phyloP scores from a whole-genome alignment of 2,329 filamentous ascomycete species.

The Ophiostoma novo-ulmi region DNA sequence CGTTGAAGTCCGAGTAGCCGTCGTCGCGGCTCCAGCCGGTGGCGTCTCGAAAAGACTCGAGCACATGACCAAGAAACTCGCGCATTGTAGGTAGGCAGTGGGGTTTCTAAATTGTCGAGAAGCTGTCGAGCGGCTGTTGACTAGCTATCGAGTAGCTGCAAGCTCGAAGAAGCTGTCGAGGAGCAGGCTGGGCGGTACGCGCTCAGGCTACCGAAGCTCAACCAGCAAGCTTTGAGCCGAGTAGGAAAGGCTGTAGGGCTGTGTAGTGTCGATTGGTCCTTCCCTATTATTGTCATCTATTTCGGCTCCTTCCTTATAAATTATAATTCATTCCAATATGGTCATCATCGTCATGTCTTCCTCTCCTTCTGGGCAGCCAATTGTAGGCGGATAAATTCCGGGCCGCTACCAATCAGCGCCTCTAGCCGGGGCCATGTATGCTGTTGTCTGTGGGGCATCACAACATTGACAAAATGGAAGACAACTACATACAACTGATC shows the following conservation, averaged over 20 bases:
- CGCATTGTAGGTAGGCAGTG: conserved; percentile 55
- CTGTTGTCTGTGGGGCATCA: not conserved
- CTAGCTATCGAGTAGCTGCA: not conserved
- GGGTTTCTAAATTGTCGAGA: not conserved
- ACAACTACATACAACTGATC: not conserved
- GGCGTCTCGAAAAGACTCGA: conserved; percentile 79
- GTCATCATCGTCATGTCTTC: not conserved
- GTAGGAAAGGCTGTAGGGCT: not conserved
- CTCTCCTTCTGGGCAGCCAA: not conserved
- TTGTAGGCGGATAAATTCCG: conserved; percentile 2
- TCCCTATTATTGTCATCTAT: not conserved
- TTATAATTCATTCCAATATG: not conserved
- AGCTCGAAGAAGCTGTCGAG: not conserved
- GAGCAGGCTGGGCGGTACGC: not conserved
- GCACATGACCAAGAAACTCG: conserved; percentile 96
- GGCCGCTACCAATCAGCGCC: conserved; percentile 2
- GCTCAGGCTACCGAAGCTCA: not conserved
- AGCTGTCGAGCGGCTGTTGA: not conserved
- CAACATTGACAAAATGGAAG: not conserved
- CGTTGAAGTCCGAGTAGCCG: conserved; percentile 80
- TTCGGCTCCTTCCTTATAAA: not conserved
- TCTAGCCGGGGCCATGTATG: not conserved
- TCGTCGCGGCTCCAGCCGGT: conserved; percentile 90
- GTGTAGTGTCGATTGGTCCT: not conserved
- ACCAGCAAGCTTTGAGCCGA: not conserved